Evolutionary conservation across 2,329 filamentous ascomycete genomes (phyloP).

Genomic region (Diplodia mutila): DNA sequence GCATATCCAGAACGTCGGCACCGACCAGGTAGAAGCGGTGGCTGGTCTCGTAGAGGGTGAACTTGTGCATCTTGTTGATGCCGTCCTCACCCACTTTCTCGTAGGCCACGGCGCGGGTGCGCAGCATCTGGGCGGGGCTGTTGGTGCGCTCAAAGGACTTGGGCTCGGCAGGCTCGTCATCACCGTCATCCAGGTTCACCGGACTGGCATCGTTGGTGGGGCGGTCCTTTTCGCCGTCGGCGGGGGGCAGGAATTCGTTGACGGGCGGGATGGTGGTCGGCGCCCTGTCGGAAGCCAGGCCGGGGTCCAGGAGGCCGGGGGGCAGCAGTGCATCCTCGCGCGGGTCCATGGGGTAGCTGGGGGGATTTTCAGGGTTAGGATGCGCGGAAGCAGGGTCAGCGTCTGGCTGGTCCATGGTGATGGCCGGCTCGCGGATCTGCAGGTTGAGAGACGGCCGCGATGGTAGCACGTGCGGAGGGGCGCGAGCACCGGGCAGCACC

Average conservation of each 20-base stretch:
- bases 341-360: conserved; percentile 12
- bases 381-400: conserved; percentile 1
- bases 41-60: conserved; percentile 95
- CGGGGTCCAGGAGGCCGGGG: conserved; percentile 10
- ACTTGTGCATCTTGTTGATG: conserved; percentile 78
- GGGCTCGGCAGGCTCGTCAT: conserved; percentile 45
- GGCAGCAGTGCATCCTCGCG: conserved; percentile 17
- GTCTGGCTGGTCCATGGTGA: conserved; percentile 22
- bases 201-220: conserved; percentile 9
- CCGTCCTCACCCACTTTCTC: conserved; percentile 49
- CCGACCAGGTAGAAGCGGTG: conserved; percentile 94
- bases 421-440: neutral
- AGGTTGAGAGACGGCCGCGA: neutral
- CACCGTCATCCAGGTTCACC: conserved; percentile 45
- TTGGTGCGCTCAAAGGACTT: conserved; percentile 44
- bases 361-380: conserved; percentile 1
- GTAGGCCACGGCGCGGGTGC: conserved; percentile 44
- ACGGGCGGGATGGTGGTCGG: conserved; percentile 16
- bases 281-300: conserved; percentile 13
- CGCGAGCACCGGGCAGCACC: neutral
- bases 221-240: conserved; percentile 11
- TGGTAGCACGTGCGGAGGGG: conserved; percentile 13
- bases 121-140: conserved; percentile 45
- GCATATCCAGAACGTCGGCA: conserved; percentile 83
- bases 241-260: conserved; percentile 22